Evolutionary conservation across 768 basidiomycete genomes (phyloP).

Genomic region (Saitozyma sp.): DNA sequence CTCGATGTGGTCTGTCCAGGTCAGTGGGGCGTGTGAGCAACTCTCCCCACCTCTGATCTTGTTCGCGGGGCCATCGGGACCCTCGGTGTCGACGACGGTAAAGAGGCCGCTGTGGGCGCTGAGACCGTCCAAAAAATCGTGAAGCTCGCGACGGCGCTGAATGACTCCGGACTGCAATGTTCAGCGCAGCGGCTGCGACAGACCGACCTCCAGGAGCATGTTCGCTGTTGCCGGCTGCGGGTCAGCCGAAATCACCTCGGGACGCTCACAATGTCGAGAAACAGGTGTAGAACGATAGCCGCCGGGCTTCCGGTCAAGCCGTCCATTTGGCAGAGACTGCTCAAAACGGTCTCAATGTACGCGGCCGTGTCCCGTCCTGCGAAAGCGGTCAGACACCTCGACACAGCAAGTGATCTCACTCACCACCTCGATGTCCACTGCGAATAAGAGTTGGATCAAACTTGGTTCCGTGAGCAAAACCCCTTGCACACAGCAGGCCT

Average conservation of each 20-base stretch:
- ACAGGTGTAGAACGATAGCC: constrained; percentile 16
- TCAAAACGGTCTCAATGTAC: not conserved
- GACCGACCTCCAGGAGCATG: constrained; percentile 12
- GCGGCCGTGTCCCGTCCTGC: not conserved
- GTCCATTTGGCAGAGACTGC: not conserved
- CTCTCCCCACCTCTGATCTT: constrained; percentile 17
- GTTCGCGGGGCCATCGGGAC: not conserved
- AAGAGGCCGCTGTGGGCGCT: constrained; percentile 8
- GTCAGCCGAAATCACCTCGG: constrained; percentile 2
- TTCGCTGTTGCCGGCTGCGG: constrained; percentile 10
- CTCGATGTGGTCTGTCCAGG: constrained; percentile 4
- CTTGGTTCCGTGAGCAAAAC: not conserved
- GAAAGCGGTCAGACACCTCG: not conserved
- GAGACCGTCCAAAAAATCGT: constrained; percentile 33
- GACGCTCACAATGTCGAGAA: constrained; percentile 31
- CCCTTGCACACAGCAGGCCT: too few relatives aligned
- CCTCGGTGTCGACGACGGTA: constrained; percentile 18
- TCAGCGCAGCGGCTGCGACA: not conserved
- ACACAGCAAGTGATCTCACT: not conserved
- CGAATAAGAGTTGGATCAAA: not conserved
- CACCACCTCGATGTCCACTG: not conserved
- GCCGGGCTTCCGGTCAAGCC: not conserved
- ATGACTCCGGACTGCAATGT: constrained; percentile 6
- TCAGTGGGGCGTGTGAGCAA: not conserved
- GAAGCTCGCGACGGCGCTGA: constrained; percentile 11